Conservation (phyloP, 257 asterid species). For the Solanum infundibuliforme region DNA sequence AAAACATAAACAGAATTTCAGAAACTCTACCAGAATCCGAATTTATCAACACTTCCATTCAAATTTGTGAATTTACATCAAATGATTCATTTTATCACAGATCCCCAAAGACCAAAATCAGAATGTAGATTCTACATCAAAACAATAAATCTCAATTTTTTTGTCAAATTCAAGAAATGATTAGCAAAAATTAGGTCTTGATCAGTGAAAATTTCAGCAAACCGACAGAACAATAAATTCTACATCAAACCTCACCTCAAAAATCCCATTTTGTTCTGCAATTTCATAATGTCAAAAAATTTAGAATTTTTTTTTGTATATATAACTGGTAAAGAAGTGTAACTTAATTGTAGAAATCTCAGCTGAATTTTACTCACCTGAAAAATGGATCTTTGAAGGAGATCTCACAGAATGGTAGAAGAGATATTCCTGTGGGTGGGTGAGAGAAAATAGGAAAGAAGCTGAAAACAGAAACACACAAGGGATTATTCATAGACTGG, state of each 20-base stretch:
- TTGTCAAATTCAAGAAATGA: not conserved
- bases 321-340: not conserved
- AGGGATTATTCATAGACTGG: not conserved
- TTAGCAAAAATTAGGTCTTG: not conserved
- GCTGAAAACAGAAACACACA: not conserved
- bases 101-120: not conserved
- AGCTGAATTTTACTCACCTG: slow-evolving; percentile 5
- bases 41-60: not conserved
- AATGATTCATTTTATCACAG: not conserved
- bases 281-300: not conserved
- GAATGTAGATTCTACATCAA: not conserved
- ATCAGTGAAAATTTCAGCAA: not conserved
- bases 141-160: not conserved
- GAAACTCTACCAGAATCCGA: not conserved
- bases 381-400: slow-evolving; percentile 6
- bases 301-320: not conserved
- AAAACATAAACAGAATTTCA: not conserved
- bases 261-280: not conserved
- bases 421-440: not conserved
- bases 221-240: not conserved
- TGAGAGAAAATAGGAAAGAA: slow-evolving; percentile 1
- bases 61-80: slow-evolving; percentile 1
- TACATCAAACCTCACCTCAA: not conserved
- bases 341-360: not conserved
- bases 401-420: not conserved